Evolutionary conservation across 2,329 filamentous ascomycete genomes (phyloP).

Genomic region (Alternaria burnsii): DNA sequence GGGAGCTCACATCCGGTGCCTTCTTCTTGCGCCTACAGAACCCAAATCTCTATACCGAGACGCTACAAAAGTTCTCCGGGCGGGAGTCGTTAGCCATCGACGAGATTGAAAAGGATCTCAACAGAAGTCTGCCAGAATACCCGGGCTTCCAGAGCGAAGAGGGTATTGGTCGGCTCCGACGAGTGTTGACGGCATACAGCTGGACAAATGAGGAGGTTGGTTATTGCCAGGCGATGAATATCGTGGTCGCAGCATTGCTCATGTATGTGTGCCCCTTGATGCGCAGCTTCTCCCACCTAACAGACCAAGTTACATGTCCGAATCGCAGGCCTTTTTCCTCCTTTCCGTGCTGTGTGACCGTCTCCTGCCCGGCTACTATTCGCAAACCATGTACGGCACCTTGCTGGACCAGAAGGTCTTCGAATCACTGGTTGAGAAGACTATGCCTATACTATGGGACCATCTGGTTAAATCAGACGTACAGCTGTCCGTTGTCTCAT

Average conservation of each 20-base stretch:
- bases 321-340: conserved; percentile 93
- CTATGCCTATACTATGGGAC: conserved; percentile 98
- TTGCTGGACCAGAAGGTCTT: conserved; percentile 97
- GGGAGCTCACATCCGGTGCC: conserved; percentile 93
- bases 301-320: conserved; percentile 81
- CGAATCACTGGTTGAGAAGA: conserved; percentile 96
- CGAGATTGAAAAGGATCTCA: conserved; percentile 98
- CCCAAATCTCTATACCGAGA: conserved; percentile 84
- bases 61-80: conserved; percentile 81
- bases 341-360: conserved; percentile 92
- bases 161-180: conserved; percentile 86
- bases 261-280: conserved; percentile 65
- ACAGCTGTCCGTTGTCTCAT: conserved; percentile 93
- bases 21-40: conserved; percentile 87
- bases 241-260: conserved; percentile 94
- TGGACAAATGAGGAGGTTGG: conserved; percentile 96
- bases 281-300: conserved; percentile 34
- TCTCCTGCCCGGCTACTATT: conserved; percentile 95
- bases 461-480: conserved; percentile 97
- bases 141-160: conserved; percentile 97
- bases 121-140: conserved; percentile 95
- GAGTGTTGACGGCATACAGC: conserved; percentile 95
- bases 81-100: conserved; percentile 94
- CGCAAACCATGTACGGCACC: conserved; percentile 98
- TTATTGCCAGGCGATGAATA: conserved; percentile 99